Percentiles rank a stretch among this genome's conserved stretches.
phyloP scores from a whole-genome alignment of 371 early-diverging fungal species.

The Lichtheimia ramosa region DNA sequence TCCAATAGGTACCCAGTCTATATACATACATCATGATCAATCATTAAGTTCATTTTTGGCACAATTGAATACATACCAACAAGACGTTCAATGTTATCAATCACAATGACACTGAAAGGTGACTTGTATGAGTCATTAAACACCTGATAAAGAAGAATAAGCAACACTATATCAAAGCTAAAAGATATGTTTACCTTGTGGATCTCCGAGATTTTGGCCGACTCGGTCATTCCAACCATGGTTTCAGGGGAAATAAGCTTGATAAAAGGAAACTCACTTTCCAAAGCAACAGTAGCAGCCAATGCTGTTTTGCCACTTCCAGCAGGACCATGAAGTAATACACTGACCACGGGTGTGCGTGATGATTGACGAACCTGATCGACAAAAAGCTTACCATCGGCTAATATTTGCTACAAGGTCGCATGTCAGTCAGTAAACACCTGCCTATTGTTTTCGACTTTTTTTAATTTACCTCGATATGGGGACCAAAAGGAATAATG shows the following conservation, averaged over 20 bases:
- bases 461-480: slow-evolving; percentile 56
- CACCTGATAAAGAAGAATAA: slow-evolving; percentile 32
- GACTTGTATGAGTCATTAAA: slow-evolving; percentile 99
- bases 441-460: background rate
- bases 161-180: background rate
- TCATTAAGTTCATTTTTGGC: background rate
- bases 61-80: slow-evolving; percentile 53
- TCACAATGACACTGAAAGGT: slow-evolving; percentile 92
- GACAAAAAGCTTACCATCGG: slow-evolving; percentile 81
- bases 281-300: slow-evolving; percentile 95
- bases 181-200: slow-evolving; percentile 60
- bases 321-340: slow-evolving; percentile 84
- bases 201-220: slow-evolving; percentile 92
- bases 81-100: slow-evolving; percentile 97
- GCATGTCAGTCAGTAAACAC: slow-evolving; percentile 13
- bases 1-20: slow-evolving; percentile 98
- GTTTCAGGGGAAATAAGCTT: slow-evolving; percentile 97
- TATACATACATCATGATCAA: background rate
- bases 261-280: slow-evolving; percentile 97
- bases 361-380: slow-evolving; percentile 84
- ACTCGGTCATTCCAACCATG: slow-evolving; percentile 96
- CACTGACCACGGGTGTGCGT: slow-evolving; percentile 87
- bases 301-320: slow-evolving; percentile 98
- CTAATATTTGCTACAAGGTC: slow-evolving; percentile 66
- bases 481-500: slow-evolving; percentile 79